Evolutionary conservation across 345 rosid species (phyloP), one percentile per base, ranked within the genome.

Genomic region (Eucalyptus regnans): DNA sequence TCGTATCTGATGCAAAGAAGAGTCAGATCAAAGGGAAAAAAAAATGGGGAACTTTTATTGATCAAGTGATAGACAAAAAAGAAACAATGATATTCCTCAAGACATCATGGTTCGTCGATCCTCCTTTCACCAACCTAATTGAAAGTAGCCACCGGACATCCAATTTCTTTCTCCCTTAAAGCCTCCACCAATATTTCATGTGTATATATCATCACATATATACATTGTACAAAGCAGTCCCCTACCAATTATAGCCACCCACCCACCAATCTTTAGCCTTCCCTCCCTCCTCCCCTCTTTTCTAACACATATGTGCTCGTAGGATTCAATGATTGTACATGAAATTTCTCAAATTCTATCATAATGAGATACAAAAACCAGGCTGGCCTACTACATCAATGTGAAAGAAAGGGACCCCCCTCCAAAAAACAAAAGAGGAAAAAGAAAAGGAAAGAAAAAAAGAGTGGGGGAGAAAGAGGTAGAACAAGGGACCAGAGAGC

Each of bases 151-250:
- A 90, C 94, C 94, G 91, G 89, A 87, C 90, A 87, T 89, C 93
- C 92, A 90, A 89, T 88, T 89, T 46, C 83, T 86, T 80, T 60
- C 87, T 92, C 93, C 92, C 94, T 85, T 90, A 87, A 87, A 91
- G 91, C 93, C 88, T 90, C 94, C 92, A 90, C 90, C 89, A 89
- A 27, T 90, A 86, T 91, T 91, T 66, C 49, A 25, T 49, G 37
- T 90, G 94, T 93, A 95, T 93, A 92, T 91, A 92, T 93, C 91
- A 91, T 91, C 92, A 93, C 94, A 90, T 91, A 91, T 94, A 90
- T 91, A 93, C 93, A 95, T 91, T 76, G 91, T 93, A 93, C 94
- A 91, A 52, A 89, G 90, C 48, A 50, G 68, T 49, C 92, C 90
- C 89, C 93, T 89, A 89, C 92, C 93, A 89, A 92, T 92, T 44